phyloP scores from a whole-genome alignment of 345 rosid species.

The Gossypium rotundifolium region DNA sequence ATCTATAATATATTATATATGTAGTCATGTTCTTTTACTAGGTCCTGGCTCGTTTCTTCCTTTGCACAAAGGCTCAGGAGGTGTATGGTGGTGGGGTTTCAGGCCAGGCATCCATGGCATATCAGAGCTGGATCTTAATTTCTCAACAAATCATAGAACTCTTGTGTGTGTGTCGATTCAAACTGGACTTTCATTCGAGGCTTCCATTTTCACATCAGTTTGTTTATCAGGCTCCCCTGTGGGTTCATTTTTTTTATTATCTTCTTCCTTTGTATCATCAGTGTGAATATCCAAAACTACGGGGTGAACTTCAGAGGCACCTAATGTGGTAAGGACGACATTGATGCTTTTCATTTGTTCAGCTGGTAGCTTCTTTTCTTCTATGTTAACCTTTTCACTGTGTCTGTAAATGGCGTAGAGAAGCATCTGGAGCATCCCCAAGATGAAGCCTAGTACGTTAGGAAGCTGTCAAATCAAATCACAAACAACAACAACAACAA shows the following conservation, averaged over 20 bases:
- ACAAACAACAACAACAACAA: not conserved
- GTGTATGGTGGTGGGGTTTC: not conserved
- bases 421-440: constrained; percentile 76
- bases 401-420: constrained; percentile 51
- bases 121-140: not conserved
- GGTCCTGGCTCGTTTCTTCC: no score
- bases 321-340: constrained; percentile 15
- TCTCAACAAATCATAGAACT: not conserved
- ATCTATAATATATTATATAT: not conserved
- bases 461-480: constrained; percentile 44
- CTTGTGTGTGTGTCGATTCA: not conserved
- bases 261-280: not conserved
- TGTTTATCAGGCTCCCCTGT: not conserved
- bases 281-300: constrained; percentile 12
- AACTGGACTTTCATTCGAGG: constrained; percentile 22
- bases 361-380: constrained; percentile 26
- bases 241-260: not conserved
- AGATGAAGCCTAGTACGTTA: constrained; percentile 58
- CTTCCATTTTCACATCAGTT: constrained; percentile 4
- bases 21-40: not conserved
- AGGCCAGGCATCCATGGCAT: not conserved
- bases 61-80: no score
- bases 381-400: constrained; percentile 14
- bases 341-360: constrained; percentile 21
- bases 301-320: constrained; percentile 28